Evolutionary conservation across 2,329 filamentous ascomycete genomes (phyloP).

Genomic region (Ilyonectria mors-panacis): DNA sequence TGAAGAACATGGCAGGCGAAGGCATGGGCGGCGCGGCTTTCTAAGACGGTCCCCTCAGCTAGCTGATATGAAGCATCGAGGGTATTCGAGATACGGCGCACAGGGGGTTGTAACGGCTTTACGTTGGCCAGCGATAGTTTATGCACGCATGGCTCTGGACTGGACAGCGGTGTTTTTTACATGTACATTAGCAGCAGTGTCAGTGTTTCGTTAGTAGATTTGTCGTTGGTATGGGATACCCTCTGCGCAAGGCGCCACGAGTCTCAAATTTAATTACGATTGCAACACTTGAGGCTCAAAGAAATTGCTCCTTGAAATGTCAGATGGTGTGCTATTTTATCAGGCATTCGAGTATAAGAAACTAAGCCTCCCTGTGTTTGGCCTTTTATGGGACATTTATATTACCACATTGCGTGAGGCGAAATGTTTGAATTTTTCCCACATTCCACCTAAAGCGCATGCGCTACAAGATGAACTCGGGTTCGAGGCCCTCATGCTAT

Average conservation of each 20-base stretch:
- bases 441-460: constrained; percentile 22
- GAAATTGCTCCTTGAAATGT: too few relatives aligned
- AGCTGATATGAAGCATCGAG: not conserved
- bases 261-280: constrained; percentile 32
- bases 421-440: constrained; percentile 45
- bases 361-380: not conserved
- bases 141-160: constrained; percentile 10
- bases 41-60: constrained; percentile 45
- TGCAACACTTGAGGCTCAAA: not conserved
- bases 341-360: not conserved
- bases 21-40: constrained; percentile 70
- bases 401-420: not conserved
- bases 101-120: constrained; percentile 21
- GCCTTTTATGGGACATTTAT: not conserved
- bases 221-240: constrained; percentile 16
- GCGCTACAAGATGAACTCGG: not conserved
- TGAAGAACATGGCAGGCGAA: constrained; percentile 71
- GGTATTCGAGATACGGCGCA: constrained; percentile 26
- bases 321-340: too few relatives aligned
- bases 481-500: not conserved
- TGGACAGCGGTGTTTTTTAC: constrained; percentile 23
- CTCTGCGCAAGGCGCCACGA: constrained; percentile 14
- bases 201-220: constrained; percentile 11
- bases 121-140: constrained; percentile 20
- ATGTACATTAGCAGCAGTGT: constrained; percentile 24